These are phyloP conservation scores for Diaporthe vexans DNA, from an alignment of 2,329 filamentous ascomycete genomes.

Conservation along the genomic window DNA sequence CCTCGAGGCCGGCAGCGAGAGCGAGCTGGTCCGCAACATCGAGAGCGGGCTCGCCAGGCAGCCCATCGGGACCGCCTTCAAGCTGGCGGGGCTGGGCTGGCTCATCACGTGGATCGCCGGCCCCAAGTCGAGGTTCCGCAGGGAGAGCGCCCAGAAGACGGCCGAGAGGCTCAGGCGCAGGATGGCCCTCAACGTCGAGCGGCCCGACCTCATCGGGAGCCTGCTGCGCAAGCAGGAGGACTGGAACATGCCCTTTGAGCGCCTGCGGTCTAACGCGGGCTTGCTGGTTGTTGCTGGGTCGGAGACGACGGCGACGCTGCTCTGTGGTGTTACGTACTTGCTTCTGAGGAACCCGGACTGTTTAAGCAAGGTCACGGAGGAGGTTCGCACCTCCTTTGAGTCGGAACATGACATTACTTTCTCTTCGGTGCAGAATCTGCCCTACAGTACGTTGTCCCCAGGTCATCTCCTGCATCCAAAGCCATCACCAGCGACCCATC, in stretches of 20 bases:
- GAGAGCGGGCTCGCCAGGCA: conserved; percentile 44
- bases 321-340: conserved; percentile 48
- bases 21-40: conserved; percentile 49
- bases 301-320: conserved; percentile 53
- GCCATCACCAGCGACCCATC: neutral
- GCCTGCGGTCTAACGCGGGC: conserved; percentile 34
- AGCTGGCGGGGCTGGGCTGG: conserved; percentile 36
- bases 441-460: conserved; percentile 59
- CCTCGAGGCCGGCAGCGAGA: conserved; percentile 47
- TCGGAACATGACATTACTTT: conserved; percentile 54
- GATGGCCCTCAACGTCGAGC: conserved; percentile 41
- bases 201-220: conserved; percentile 48
- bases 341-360: conserved; percentile 50
- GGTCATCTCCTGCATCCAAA: conserved; percentile 35
- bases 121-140: conserved; percentile 5
- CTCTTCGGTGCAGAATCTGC: conserved; percentile 48
- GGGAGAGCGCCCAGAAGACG: neutral
- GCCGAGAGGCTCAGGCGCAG: conserved; percentile 39
- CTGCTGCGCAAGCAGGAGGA: conserved; percentile 46
- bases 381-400: conserved; percentile 55
- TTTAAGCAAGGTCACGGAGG: conserved; percentile 51
- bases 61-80: conserved; percentile 21
- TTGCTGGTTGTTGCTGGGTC: conserved; percentile 50
- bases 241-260: conserved; percentile 42
- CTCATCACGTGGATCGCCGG: conserved; percentile 12